Conservation (phyloP, 768 basidiomycete species). For the Termitomyces sp. region DNA sequence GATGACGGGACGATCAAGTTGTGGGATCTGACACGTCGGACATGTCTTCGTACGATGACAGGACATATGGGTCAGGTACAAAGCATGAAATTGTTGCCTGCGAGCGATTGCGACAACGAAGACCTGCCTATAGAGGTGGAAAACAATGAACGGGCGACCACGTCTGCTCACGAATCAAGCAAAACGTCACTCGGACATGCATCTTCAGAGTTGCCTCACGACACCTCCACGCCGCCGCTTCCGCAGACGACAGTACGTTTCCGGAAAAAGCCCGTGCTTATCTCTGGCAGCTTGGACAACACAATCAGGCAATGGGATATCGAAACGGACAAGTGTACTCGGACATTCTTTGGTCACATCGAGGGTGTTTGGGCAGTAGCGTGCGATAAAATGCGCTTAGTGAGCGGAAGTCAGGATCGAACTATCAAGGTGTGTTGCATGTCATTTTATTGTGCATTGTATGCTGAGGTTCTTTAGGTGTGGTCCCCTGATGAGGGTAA, state of each 20-base stretch:
- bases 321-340: constrained; percentile 67
- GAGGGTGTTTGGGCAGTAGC: constrained; percentile 98
- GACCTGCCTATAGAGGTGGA: background rate
- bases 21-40: constrained; percentile 82
- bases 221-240: background rate
- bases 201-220: background rate
- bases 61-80: constrained; percentile 97
- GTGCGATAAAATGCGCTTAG: constrained; percentile 84
- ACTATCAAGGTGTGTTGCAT: constrained; percentile 80
- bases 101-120: constrained; percentile 46
- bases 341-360: constrained; percentile 94
- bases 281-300: constrained; percentile 90
- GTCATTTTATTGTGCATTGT: background rate
- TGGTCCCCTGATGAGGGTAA: constrained; percentile 90
- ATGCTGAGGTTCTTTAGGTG: constrained; percentile 42
- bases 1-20: constrained; percentile 92
- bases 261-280: constrained; percentile 63
- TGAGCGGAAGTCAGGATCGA: constrained; percentile 90
- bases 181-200: background rate
- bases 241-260: background rate
- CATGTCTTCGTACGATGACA: constrained; percentile 76
- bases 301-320: constrained; percentile 97
- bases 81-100: constrained; percentile 72
- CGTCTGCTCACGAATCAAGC: background rate
- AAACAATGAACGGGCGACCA: background rate